Evolutionary conservation across 2,329 filamentous ascomycete species (phyloP).

Genomic region (Aspergillus sp.): DNA sequence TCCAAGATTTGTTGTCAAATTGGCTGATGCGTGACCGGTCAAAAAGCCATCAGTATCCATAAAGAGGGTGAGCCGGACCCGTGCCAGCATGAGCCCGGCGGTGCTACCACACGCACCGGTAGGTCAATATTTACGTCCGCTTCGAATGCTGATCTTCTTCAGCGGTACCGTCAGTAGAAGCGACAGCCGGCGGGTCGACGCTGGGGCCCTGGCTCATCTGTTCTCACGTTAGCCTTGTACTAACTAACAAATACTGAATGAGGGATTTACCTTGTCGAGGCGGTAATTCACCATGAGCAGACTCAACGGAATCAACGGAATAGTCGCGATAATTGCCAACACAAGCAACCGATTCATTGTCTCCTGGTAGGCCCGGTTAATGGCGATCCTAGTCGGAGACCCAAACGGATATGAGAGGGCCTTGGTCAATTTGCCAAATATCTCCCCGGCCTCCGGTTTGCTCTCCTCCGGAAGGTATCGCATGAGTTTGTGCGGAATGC

Average conservation of each 20-base stretch:
- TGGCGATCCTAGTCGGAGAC: conserved; percentile 49
- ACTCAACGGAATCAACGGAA: conserved; percentile 51
- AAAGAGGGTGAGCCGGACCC: not conserved
- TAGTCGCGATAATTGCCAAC: conserved; percentile 46
- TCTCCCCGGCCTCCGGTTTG: conserved; percentile 35
- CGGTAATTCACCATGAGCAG: conserved; percentile 52
- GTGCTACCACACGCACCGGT: too few relatives aligned
- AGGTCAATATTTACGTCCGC: conserved; percentile 13
- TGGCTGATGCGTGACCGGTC: too few relatives aligned
- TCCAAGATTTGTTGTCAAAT: too few relatives aligned
- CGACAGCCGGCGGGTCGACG: conserved; percentile 5
- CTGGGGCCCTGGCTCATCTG: conserved; percentile 22
- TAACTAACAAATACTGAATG: not conserved
- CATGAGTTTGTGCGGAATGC: conserved; percentile 46
- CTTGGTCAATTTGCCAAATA: conserved; percentile 45
- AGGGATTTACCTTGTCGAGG: conserved; percentile 40
- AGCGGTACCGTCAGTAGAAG: conserved; percentile 9
- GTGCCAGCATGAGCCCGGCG: conserved; percentile 3
- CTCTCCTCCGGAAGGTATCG: conserved; percentile 43
- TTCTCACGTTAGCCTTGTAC: conserved; percentile 4
- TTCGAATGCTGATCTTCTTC: conserved; percentile 17
- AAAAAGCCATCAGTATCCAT: too few relatives aligned
- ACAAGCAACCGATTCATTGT: conserved; percentile 54
- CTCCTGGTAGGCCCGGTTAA: conserved; percentile 57
- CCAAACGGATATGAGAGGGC: conserved; percentile 54